phyloP scores from a whole-genome alignment of 2,329 filamentous ascomycete species.

The Microdochium nivale region DNA sequence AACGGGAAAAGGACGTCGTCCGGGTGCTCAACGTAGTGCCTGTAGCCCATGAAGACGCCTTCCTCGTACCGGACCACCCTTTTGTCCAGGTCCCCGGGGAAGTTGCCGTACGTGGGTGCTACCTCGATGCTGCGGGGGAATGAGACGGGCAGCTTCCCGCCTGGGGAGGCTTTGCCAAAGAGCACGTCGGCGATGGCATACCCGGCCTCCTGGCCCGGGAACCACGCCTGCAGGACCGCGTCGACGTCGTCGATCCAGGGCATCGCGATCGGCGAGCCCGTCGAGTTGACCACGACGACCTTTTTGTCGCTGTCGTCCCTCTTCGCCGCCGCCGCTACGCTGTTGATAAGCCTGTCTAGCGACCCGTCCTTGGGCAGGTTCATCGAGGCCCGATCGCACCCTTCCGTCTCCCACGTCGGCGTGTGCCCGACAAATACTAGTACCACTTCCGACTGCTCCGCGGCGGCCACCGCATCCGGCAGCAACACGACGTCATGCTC shows the following conservation, averaged over 20 bases:
- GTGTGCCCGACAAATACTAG: conserved; percentile 61
- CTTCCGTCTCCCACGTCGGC: conserved; percentile 74
- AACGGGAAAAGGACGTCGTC: background rate
- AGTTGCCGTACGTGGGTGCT: conserved; percentile 53
- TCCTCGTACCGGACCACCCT: conserved; percentile 14
- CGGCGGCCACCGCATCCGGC: background rate
- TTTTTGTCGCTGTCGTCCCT: conserved; percentile 43
- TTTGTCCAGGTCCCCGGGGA: conserved; percentile 35
- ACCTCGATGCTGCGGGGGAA: conserved; percentile 26
- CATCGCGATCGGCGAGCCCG: conserved; percentile 66
- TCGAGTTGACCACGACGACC: conserved; percentile 67
- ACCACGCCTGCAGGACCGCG: background rate
- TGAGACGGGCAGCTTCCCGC: conserved; percentile 26
- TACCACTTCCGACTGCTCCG: background rate
- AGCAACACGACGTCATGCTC: background rate
- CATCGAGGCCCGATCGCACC: conserved; percentile 68
- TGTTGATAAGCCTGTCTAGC: conserved; percentile 60
- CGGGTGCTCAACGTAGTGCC: background rate
- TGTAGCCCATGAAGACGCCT: background rate
- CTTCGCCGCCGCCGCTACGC: conserved; percentile 44
- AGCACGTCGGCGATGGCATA: background rate
- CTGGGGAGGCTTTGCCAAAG: background rate
- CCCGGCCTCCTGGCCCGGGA: background rate
- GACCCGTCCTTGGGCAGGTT: conserved; percentile 55
- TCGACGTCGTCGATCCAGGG: conserved; percentile 46